Evolutionary conservation across 2,329 filamentous ascomycete genomes (phyloP).

Genomic region (Sclerotinia subarctica): DNA sequence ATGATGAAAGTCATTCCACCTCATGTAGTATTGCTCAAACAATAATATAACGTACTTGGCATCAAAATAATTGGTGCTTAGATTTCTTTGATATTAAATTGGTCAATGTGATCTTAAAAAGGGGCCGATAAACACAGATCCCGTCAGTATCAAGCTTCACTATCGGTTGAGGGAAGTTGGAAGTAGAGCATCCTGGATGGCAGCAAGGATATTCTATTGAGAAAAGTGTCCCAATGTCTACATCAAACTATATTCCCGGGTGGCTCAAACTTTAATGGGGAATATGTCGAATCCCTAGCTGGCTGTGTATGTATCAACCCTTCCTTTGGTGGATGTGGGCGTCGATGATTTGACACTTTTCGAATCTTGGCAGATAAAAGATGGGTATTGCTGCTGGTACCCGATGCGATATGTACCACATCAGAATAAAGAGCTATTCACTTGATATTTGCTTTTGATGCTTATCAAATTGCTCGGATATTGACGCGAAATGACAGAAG

Average conservation of each 20-base stretch:
- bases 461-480: neutral
- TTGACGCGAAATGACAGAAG: no score
- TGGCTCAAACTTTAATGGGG: neutral
- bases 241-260: neutral
- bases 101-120: slow-evolving; percentile 2
- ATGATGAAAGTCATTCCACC: slow-evolving; percentile 16
- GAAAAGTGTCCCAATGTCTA: neutral
- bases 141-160: neutral
- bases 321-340: neutral
- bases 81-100: neutral
- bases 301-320: neutral
- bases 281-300: neutral
- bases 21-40: neutral
- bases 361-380: neutral
- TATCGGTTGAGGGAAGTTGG: neutral
- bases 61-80: neutral
- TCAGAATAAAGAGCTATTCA: neutral
- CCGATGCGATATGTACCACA: neutral
- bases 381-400: neutral
- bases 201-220: neutral
- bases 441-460: neutral
- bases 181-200: neutral
- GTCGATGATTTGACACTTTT: neutral
- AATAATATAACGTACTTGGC: neutral
- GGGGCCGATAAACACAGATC: neutral